Conservation (phyloP, 257 asterid genomes). For the Craterostigma plantagineum region DNA sequence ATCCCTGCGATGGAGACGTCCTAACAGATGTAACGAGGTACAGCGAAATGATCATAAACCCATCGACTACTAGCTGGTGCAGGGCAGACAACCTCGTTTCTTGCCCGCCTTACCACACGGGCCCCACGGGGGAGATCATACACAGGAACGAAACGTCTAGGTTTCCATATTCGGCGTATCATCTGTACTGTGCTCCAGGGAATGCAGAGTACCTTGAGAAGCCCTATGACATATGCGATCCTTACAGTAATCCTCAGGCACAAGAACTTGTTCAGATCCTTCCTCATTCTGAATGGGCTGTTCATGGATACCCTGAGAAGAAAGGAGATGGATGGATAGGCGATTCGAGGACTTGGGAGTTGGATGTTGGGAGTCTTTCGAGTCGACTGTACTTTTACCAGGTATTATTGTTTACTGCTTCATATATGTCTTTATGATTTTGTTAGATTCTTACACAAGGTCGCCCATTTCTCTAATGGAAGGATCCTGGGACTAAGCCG, state of each 20-base stretch:
- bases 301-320: slow-evolving; percentile 55
- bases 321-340: slow-evolving; percentile 82
- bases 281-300: slow-evolving; percentile 84
- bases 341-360: slow-evolving; percentile 69
- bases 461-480: neutral
- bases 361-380: slow-evolving; percentile 51
- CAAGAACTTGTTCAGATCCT: slow-evolving; percentile 75
- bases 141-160: slow-evolving; percentile 44
- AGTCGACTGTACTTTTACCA: slow-evolving; percentile 67
- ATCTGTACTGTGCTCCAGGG: slow-evolving; percentile 83
- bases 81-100: slow-evolving; percentile 47
- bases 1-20: slow-evolving; percentile 58
- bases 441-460: neutral
- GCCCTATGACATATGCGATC: slow-evolving; percentile 74
- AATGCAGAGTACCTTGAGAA: slow-evolving; percentile 41
- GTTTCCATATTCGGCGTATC: slow-evolving; percentile 71
- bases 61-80: slow-evolving; percentile 68
- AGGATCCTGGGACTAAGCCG: slow-evolving; percentile 80
- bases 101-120: slow-evolving; percentile 70
- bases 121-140: slow-evolving; percentile 34
- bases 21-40: slow-evolving; percentile 71
- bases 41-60: slow-evolving; percentile 80
- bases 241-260: slow-evolving; percentile 85
- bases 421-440: too few relatives aligned
- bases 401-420: too few relatives aligned